Percentiles rank a stretch among this genome's conserved stretches.
Evolutionary conservation across 1,284 basidiomycete genomes (phyloP).

Genomic region (Ceratobasidium sp.): DNA sequence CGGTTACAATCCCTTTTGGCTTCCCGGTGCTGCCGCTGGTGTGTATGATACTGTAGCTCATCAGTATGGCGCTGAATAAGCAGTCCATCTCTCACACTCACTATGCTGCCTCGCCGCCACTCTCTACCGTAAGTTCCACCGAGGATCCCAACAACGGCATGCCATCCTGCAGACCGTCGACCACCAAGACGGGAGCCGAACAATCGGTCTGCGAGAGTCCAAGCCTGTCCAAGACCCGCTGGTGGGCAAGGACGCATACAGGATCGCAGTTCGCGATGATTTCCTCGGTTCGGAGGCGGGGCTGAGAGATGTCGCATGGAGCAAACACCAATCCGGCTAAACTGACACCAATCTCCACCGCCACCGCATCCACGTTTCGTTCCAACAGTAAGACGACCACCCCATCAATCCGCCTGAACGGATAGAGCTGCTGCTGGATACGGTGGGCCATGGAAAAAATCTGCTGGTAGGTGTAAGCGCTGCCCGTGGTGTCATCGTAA

Average conservation of each 20-base stretch:
- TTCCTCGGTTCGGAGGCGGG: not conserved
- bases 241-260: slow-evolving; percentile 7
- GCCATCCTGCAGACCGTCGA: not conserved
- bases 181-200: not conserved
- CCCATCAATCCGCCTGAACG: not conserved
- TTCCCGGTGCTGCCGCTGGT: slow-evolving; percentile 23
- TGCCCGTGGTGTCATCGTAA: slow-evolving; percentile 3
- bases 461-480: not conserved
- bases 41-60: not conserved
- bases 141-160: not conserved
- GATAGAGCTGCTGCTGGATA: not conserved
- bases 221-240: not conserved
- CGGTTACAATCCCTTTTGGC: slow-evolving; percentile 7
- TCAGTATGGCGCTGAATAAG: not conserved
- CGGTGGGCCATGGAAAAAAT: not conserved
- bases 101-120: slow-evolving; percentile 4
- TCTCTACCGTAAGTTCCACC: not conserved
- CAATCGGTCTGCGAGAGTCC: not conserved
- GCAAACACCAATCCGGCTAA: not conserved
- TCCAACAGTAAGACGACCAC: not conserved
- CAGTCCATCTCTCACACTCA: not conserved
- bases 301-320: slow-evolving; percentile 9
- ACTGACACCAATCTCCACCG: slow-evolving; percentile 13
- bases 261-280: slow-evolving; percentile 4
- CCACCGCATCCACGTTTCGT: not conserved